Base-by-base conservation (phyloP, 352 stramenopile genomes). In the Pythium aquatile region DNA sequence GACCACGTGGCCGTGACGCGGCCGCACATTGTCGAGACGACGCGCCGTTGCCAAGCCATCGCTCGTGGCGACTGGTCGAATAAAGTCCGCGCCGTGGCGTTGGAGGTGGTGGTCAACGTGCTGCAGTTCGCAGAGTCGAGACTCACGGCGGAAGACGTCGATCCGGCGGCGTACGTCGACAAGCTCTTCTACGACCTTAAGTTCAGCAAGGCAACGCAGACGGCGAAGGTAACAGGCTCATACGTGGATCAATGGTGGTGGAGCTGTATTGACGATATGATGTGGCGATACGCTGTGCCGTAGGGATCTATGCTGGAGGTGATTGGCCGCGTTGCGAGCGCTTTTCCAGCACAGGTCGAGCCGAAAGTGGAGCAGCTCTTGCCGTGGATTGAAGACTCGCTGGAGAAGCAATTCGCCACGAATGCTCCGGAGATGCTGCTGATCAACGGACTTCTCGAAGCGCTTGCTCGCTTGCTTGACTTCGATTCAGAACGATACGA, bases 181-280 rank as follows among this genome's bases (percentile, higher is more conserved):
- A 91, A 91, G 57, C 68, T 93, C 10, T 88, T 91, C 39, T 75
- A 87, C 53, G 83, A 93, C 42, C 79, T 93, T 55, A 87, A 88
- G 68, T 93, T 88, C 48, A 78, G 77, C 5, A 91, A 90, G 44
- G 74, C 74, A 8, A 81, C 78, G 3, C 83, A 93, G 48, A 91
- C 80, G 1, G 82, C 78, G 2, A 91, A 90, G 58, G 78, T 84
- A 55, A n/a, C 40, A 37, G 5, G 8, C 42, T 49, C 42, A 40
- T 5, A 29, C 5, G n/a, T 29, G 16, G 17, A 20, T 14, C 16
- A 29, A 17, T 59, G 8, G 5, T 24, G 20, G 20, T 24, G 20
- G 20, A 24, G 20, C 20, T 24, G 20, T 24, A 24, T 24, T 24
- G 20, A 24, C 20, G 20, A 24, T 24, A 47, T 7, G 13, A 28